phyloP scores from a whole-genome alignment of 139 green algal species.

The Asterochloris sp. region DNA sequence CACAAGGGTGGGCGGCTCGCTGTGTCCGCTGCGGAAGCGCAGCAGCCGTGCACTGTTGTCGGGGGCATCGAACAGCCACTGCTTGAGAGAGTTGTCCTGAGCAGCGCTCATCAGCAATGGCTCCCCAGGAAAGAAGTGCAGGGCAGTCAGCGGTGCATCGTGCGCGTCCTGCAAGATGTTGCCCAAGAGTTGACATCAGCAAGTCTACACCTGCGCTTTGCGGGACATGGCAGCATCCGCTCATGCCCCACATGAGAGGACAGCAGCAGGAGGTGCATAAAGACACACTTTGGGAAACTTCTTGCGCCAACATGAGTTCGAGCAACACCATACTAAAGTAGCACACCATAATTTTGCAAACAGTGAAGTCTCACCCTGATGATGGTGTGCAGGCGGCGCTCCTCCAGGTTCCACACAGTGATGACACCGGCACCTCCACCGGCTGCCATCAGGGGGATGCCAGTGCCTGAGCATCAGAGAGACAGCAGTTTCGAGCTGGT shows the following conservation, averaged over 20 bases:
- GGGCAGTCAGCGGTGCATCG: slow-evolving; percentile 42
- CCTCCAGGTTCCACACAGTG: slow-evolving; percentile 92
- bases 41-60: slow-evolving; percentile 74
- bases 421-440: slow-evolving; percentile 70
- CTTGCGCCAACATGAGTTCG: background rate
- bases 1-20: slow-evolving; percentile 71
- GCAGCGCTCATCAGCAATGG: slow-evolving; percentile 81
- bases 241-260: background rate
- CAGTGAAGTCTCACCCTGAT: slow-evolving; percentile 24
- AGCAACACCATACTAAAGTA: background rate
- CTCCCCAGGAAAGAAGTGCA: slow-evolving; percentile 78
- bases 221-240: background rate
- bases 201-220: no score
- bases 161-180: slow-evolving; percentile 59
- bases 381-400: slow-evolving; percentile 66
- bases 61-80: slow-evolving; percentile 89
- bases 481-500: no score
- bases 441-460: slow-evolving; percentile 75
- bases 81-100: slow-evolving; percentile 92
- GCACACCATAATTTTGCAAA: background rate
- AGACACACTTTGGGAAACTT: background rate
- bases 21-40: slow-evolving; percentile 86
- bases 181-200: background rate
- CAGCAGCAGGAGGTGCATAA: background rate
- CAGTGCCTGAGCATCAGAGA: slow-evolving; percentile 34